These are phyloP conservation scores for Scedosporium aurantiacum DNA, from an alignment of 2,329 filamentous ascomycete genomes.

Conservation along the genomic window DNA sequence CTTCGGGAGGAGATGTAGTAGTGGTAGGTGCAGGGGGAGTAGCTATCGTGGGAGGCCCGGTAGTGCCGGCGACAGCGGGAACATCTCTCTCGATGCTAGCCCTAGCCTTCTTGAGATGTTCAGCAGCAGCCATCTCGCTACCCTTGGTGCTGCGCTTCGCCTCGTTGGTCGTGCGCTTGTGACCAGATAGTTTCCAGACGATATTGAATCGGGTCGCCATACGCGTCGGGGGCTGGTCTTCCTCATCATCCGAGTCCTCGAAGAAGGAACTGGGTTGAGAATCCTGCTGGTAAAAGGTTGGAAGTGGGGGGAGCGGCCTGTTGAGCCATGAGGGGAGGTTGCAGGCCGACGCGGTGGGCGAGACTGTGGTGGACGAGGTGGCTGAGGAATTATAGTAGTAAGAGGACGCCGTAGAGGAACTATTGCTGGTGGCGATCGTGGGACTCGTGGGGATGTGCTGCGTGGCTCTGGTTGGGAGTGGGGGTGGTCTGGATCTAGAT, in stretches of 20 bases:
- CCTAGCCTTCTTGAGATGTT: slow-evolving; percentile 9
- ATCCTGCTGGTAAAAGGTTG: not conserved
- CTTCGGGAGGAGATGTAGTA: not conserved
- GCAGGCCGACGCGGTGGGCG: not conserved
- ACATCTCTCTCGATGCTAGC: slow-evolving; percentile 8
- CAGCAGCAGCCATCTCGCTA: slow-evolving; percentile 7
- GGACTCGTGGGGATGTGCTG: not conserved
- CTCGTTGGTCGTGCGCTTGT: slow-evolving; percentile 10
- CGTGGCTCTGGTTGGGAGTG: not conserved
- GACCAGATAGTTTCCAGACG: slow-evolving; percentile 4
- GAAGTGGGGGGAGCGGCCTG: not conserved
- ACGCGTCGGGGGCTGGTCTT: not conserved
- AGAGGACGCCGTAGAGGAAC: too few species aligned
- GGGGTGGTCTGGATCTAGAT: not conserved
- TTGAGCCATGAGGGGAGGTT: slow-evolving; percentile 3
- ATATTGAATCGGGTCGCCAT: not conserved
- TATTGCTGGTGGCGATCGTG: not conserved
- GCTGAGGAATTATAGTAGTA: not conserved
- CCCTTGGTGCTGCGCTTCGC: slow-evolving; percentile 8
- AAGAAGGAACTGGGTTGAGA: slow-evolving; percentile 2
- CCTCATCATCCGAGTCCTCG: slow-evolving; percentile 7
- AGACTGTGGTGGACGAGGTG: not conserved
- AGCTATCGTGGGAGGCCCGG: not conserved
- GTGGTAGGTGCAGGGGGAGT: not conserved
- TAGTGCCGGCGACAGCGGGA: not conserved